Percentiles rank a stretch among this genome's conserved stretches.
Conservation (phyloP, 2,329 filamentous ascomycete species). For the Penicillium sp. region DNA sequence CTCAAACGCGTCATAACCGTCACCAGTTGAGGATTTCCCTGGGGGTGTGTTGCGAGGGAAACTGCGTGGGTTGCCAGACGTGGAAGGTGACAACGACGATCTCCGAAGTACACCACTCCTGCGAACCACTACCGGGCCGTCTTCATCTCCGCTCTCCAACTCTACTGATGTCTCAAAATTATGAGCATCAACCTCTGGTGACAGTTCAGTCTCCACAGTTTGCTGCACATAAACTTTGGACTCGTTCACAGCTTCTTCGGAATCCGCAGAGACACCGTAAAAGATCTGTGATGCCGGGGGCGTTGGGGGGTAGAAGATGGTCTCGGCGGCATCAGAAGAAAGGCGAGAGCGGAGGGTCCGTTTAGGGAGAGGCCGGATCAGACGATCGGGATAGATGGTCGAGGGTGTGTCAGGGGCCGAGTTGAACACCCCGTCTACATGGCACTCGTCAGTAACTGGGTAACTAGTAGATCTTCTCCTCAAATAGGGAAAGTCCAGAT, state of each 20-base stretch:
- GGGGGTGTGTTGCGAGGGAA: conserved; percentile 20
- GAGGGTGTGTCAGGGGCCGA: conserved; percentile 68
- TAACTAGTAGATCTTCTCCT: conserved; percentile 26
- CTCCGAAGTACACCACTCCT: conserved; percentile 44
- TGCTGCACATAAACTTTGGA: conserved; percentile 49
- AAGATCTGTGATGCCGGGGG: conserved; percentile 73
- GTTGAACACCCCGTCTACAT: conserved; percentile 50
- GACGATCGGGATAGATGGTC: conserved; percentile 79
- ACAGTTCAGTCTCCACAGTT: conserved; percentile 41
- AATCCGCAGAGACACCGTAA: conserved; percentile 64
- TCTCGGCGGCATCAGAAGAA: conserved; percentile 77
- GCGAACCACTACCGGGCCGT: conserved; percentile 44
- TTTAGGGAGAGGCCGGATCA: conserved; percentile 89
- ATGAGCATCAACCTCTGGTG: conserved; percentile 40
- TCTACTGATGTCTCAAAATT: conserved; percentile 56
- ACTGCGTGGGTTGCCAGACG: conserved; percentile 8
- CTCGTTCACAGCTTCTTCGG: conserved; percentile 52
- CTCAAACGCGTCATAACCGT: conserved; percentile 96
- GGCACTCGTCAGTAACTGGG: conserved; percentile 38
- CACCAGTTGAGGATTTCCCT: conserved; percentile 61
- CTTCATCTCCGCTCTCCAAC: conserved; percentile 63
- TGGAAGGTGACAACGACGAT: conserved; percentile 35
- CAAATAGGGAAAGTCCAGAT: conserved; percentile 7
- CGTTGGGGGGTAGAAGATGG: conserved; percentile 77
- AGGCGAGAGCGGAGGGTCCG: conserved; percentile 83